Evolutionary conservation across 805 yeast genomes (phyloP), one percentile per base, ranked within the genome.

Genomic region (Yamadazyma scolyti): DNA sequence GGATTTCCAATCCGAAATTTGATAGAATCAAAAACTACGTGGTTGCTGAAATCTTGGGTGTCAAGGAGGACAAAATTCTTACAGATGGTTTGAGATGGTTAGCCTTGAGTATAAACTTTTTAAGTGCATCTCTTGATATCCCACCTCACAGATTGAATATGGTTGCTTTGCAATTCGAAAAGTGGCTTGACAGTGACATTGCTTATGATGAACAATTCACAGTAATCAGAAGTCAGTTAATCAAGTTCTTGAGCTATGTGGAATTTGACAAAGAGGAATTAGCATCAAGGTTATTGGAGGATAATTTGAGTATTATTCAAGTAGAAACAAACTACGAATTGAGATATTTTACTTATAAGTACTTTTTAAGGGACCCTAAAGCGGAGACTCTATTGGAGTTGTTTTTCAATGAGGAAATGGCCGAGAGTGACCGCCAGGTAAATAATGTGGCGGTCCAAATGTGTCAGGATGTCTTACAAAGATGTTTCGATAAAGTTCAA

Each of bases 1-100:
- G 65, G 17, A 50, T 69, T 20, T 45, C 65, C 1, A 49, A 67
- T 7, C 36, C 55, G 0, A 56, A 60, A 21, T 61, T 74, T 20
- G 79, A 71, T 11, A 66, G 79, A 36, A 42, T 74, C 7, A 68
- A 88, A 41, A 82, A 78, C 40, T 65, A 67, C 33, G 58, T 74
- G n/a, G 77, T 78, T 9, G 75, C 89, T 1, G 87, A 80, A 43
- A 49, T 82, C 13, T 58, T 82, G 27, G 85, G 87, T 1, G 56
- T 72, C 2, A 65, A 63, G 30, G 42, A 48, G 5, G 30, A 53
- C 0, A 71, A 71, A 19, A 63, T 79, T 9, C 30, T 66, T 6
- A 27, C 46, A 2, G 49, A 49, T 2, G 82, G 82, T 0, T 49
- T 75, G 20, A 54, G 51, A 10, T 67, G 70, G 51, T 36, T 82